Evolutionary conservation across 2,329 filamentous ascomycete genomes (phyloP), one percentile per base, ranked within the genome.

Genomic region (Talaromyces amestolkiae): DNA sequence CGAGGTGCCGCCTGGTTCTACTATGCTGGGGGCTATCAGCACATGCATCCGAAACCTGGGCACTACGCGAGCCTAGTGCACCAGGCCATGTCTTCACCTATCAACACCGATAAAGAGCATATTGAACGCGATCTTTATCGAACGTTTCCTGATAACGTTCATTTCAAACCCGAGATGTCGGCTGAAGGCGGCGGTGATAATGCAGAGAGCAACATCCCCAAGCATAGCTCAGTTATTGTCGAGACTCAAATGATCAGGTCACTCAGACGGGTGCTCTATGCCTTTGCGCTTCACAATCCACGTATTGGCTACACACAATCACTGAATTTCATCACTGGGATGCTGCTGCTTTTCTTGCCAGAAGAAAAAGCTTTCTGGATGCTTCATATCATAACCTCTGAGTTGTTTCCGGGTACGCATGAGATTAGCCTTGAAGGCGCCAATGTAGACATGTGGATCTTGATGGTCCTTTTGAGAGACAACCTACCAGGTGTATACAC

Each of bases 1-100:
- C 87, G 94, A 72, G 94, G 94, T n/a, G 90, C 91, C 6, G 94
- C 94, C 54, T 98, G 94, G 94, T 98, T 96, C 77, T 97, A 91
- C 80, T 98, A 97, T 75, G 92, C 93, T 11, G 92, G 92, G 22
- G 94, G 94, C 1, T 92, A 92, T 27, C 87, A 89, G 54, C 90
- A 92, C 69, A 77, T 97, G 66, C 86, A 87, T 61, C 89, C 91
- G 72, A 86, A 96, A 71, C 85, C 87, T 5, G 91, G 91, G 1
- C 81, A 94, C 17, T 98, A 97, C 75, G 85, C 88, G 61, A 84
- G 87, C 61, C 81, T 96, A 45, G 81, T 95, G 37, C 81, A 85
- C 64, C 83, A 86, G 67, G 87, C 91, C 39, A 89, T 90, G 72
- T 82, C 86, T 17, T 80, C 82, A 64, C 81, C 89, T n/a, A 87